Conservation (phyloP, 345 rosid genomes). For the Populus deltoides region DNA sequence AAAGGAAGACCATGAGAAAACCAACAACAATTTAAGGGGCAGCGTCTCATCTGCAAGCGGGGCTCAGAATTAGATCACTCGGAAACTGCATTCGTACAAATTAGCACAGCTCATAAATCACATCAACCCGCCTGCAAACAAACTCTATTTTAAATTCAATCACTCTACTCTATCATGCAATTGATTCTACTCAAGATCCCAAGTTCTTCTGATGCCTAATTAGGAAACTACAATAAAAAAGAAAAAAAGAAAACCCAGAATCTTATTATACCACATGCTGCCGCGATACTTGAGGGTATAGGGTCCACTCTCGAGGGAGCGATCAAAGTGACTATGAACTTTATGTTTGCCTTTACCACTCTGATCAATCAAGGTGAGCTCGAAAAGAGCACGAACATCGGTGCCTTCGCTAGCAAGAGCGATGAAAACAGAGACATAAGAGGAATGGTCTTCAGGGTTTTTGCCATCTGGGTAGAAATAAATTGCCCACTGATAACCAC, state of each 20-base stretch:
- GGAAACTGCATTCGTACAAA: no score
- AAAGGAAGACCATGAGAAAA: no score
- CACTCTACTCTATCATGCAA: no score
- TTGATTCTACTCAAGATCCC: no score
- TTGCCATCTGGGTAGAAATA: conserved; percentile 92
- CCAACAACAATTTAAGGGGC: no score
- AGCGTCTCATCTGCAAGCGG: no score
- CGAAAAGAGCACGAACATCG: conserved; percentile 84
- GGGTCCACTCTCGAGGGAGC: conserved; percentile 87
- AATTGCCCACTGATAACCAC: conserved; percentile 87
- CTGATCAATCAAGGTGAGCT: conserved; percentile 77
- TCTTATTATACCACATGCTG: conserved; percentile 70
- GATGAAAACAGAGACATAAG: conserved; percentile 82
- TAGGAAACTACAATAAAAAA: no score
- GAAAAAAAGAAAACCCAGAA: not conserved
- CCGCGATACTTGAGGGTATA: conserved; percentile 91
- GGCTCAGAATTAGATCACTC: no score
- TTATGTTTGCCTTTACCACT: conserved; percentile 84
- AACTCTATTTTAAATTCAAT: no score
- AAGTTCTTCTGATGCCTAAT: no score
- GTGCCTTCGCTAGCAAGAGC: conserved; percentile 95
- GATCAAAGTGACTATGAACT: conserved; percentile 89
- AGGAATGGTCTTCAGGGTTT: conserved; percentile 75
- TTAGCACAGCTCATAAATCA: no score
- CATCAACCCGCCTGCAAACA: no score